Conservation (phyloP, 2,329 filamentous ascomycete species). For the Phialocephala sp. region DNA sequence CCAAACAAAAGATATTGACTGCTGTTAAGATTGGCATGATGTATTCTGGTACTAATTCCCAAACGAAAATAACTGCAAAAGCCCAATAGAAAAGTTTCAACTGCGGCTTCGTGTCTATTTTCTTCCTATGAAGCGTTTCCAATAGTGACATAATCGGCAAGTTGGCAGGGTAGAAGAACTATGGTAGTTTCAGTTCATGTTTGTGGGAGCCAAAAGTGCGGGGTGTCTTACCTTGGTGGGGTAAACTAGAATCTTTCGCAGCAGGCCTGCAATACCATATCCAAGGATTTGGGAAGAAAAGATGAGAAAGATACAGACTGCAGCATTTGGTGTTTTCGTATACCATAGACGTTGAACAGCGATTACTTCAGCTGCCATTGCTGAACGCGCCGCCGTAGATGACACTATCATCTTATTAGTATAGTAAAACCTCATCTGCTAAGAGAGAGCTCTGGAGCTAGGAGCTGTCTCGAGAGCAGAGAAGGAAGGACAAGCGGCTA, state of each 20-base stretch:
- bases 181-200: conserved; percentile 40
- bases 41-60: conserved; percentile 61
- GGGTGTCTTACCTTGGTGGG: conserved; percentile 38
- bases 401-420: conserved; percentile 51
- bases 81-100: conserved; percentile 20
- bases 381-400: conserved; percentile 63
- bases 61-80: conserved; percentile 48
- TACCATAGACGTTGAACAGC: conserved; percentile 75
- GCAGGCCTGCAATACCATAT: conserved; percentile 65
- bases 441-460: no score
- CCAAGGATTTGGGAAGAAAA: conserved; percentile 67
- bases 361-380: conserved; percentile 75
- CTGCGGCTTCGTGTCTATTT: conserved; percentile 40
- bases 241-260: conserved; percentile 60
- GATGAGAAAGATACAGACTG: conserved; percentile 63
- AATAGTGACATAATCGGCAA: conserved; percentile 46
- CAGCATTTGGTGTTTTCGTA: conserved; percentile 68
- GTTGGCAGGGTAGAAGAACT: conserved; percentile 49
- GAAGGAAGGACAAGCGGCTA: no score
- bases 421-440: no score
- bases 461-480: no score
- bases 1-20: conserved; percentile 73
- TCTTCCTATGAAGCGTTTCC: conserved; percentile 46
- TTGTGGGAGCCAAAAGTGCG: not conserved
- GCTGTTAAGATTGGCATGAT: conserved; percentile 72